Conservation (phyloP, 2,329 filamentous ascomycete species). For the Trichoderma sp. region DNA sequence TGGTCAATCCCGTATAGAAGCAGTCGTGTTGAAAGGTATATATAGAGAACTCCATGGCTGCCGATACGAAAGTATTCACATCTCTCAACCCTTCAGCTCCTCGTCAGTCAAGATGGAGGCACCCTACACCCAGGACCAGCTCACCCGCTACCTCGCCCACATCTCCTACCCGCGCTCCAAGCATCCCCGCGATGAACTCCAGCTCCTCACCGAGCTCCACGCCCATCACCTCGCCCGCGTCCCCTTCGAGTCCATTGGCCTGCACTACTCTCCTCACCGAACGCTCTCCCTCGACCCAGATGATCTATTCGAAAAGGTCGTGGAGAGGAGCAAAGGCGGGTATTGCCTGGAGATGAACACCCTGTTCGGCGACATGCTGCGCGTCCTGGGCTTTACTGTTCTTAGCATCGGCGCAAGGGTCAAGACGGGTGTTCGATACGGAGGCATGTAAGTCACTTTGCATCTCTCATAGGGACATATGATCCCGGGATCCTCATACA, state of each 20-base stretch:
- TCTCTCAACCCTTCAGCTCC: not conserved
- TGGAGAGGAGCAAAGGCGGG: constrained; percentile 50
- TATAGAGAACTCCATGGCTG: not conserved
- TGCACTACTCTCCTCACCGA: constrained; percentile 52
- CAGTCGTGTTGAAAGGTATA: not conserved
- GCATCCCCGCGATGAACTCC: constrained; percentile 34
- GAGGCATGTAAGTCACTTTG: constrained; percentile 4
- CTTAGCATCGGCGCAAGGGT: constrained; percentile 54
- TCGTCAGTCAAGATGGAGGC: not conserved
- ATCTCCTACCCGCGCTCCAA: constrained; percentile 35
- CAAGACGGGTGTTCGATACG: constrained; percentile 28
- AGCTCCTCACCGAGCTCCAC: constrained; percentile 40
- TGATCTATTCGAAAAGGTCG: constrained; percentile 49
- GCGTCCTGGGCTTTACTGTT: constrained; percentile 52
- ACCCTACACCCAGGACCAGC: constrained; percentile 34
- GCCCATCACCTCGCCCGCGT: constrained; percentile 51
- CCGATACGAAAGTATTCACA: not conserved
- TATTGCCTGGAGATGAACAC: constrained; percentile 57
- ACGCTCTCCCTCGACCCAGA: constrained; percentile 45
- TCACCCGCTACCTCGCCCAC: constrained; percentile 38
- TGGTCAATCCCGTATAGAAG: too few relatives aligned
- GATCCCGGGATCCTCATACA: not conserved
- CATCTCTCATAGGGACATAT: not conserved
- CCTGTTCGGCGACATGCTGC: constrained; percentile 51
- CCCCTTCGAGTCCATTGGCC: constrained; percentile 57